Conservation (phyloP, 805 yeast genomes). For the Pichia eremophila region DNA sequence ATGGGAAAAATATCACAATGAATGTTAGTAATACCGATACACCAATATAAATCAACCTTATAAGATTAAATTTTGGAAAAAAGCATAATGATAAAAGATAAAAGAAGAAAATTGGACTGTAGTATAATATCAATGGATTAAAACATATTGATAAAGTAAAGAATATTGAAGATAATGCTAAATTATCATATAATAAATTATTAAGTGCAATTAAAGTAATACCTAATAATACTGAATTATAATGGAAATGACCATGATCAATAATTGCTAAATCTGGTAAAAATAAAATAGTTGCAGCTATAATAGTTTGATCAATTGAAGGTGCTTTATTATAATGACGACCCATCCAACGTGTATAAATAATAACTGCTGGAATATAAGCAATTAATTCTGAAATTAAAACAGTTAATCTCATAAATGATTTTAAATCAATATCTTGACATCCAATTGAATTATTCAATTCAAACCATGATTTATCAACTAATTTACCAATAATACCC, state of each 20-base stretch:
- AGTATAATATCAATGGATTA: slow-evolving; percentile 94
- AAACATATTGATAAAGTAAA: slow-evolving; percentile 73
- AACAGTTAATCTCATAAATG: slow-evolving; percentile 78
- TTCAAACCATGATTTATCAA: slow-evolving; percentile 69
- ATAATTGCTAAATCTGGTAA: slow-evolving; percentile 78
- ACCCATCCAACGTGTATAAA: slow-evolving; percentile 64
- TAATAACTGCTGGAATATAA: slow-evolving; percentile 73
- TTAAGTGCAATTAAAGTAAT: slow-evolving; percentile 60
- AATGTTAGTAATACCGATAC: slow-evolving; percentile 52
- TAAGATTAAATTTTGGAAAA: slow-evolving; percentile 35
- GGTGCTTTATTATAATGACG: slow-evolving; percentile 38
- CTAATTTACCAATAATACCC: slow-evolving; percentile 61
- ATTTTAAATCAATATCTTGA: slow-evolving; percentile 59
- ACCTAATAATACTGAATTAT: slow-evolving; percentile 91
- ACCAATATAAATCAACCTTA: slow-evolving; percentile 53
- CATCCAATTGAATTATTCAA: slow-evolving; percentile 65
- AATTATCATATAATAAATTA: slow-evolving; percentile 54
- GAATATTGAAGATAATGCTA: slow-evolving; percentile 60
- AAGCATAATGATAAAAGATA: slow-evolving; percentile 55
- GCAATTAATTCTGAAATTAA: slow-evolving; percentile 63
- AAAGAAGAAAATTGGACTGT: slow-evolving; percentile 80
- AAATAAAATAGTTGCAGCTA: slow-evolving; percentile 68
- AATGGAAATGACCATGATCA: slow-evolving; percentile 98
- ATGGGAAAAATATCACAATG: slow-evolving; percentile 46
- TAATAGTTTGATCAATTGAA: slow-evolving; percentile 67